Evolutionary conservation across 352 stramenopile species (phyloP), one percentile per base, ranked within the genome.

Genomic region (Phytophthora parvispora): DNA sequence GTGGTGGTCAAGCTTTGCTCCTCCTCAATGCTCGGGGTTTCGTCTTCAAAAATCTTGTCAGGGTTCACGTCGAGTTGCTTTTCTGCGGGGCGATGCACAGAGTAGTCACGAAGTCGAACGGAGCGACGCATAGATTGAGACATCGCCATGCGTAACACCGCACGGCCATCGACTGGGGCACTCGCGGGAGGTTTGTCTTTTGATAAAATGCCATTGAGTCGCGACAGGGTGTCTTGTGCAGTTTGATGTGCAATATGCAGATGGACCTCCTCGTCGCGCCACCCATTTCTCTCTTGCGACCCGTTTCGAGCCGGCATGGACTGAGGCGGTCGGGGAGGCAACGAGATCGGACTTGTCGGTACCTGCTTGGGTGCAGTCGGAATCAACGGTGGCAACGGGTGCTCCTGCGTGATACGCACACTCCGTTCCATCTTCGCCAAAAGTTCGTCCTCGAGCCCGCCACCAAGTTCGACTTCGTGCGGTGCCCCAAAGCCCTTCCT

Each of bases 21-120:
- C 20, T 69, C 66, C 52, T 64, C 38, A 40, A 65, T 64, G 9
- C n/a, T 40, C 54, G 57, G 25, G 16, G 59, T 24, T 64, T 76
- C 43, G 50, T 89, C 83, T 67, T 84, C 66, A 61, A 94, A 94
- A 58, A 94, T 94, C 25, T 65, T 78, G 67, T 94, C 83, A 16
- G 74, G 82, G 29, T 94, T 87, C 29, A 93, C 65, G 3, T 90
- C 74, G n/a, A 81, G 62, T 22, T 74, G 50, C 16, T 82, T 72
- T 18, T 83, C 73, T 4, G 43, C 42, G 1, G 64, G 32, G 13
- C 55, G 61, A 10, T 75, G 80, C 18, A 86, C 69, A 28, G 82
- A 91, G 54, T 92, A 92, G 47, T 92, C 81, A 9, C 86, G 82
- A 29, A 77, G 74, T 28, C 82, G 75, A 47, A 91, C 74, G 12